Conservation (phyloP, 2,329 filamentous ascomycete genomes). For the Arthrobotrys sinensis region DNA sequence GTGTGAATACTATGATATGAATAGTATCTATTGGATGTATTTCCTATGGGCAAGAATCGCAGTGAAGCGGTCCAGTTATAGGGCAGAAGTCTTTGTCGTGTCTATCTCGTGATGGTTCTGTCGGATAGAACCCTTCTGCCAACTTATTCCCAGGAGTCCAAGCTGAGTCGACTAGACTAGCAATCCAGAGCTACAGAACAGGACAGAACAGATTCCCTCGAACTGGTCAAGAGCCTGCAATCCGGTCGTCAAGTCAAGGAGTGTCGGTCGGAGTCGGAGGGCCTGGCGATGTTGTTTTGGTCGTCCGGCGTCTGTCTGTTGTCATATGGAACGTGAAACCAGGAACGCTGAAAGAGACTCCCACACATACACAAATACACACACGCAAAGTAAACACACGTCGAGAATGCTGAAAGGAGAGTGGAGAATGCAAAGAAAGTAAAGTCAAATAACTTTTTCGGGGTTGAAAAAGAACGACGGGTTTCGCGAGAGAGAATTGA, state of each 20-base stretch:
- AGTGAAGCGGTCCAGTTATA: conserved; percentile 40
- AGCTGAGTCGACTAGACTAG: conserved; percentile 7
- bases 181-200: conserved; percentile 25
- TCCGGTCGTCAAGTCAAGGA: conserved; percentile 12
- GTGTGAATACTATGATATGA: neutral
- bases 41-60: conserved; percentile 47
- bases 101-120: conserved; percentile 53
- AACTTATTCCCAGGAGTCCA: conserved; percentile 35
- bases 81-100: conserved; percentile 62
- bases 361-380: conserved; percentile 12
- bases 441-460: conserved; percentile 10
- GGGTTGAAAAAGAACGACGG: too few species aligned
- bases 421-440: conserved; percentile 42
- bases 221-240: conserved; percentile 9
- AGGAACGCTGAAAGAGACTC: conserved; percentile 42
- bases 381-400: conserved; percentile 10
- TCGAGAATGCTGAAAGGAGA: conserved; percentile 47
- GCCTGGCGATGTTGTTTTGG: conserved; percentile 18
- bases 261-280: conserved; percentile 33
- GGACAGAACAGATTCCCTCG: too few species aligned
- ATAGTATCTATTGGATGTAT: neutral
- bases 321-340: conserved; percentile 40
- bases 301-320: conserved; percentile 35
- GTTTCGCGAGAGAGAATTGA: neutral
- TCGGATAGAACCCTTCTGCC: conserved; percentile 61